Evolutionary conservation across 139 green algal genomes (phyloP), one percentile per base, ranked within the genome.

Genomic region (Volvox africanus): DNA sequence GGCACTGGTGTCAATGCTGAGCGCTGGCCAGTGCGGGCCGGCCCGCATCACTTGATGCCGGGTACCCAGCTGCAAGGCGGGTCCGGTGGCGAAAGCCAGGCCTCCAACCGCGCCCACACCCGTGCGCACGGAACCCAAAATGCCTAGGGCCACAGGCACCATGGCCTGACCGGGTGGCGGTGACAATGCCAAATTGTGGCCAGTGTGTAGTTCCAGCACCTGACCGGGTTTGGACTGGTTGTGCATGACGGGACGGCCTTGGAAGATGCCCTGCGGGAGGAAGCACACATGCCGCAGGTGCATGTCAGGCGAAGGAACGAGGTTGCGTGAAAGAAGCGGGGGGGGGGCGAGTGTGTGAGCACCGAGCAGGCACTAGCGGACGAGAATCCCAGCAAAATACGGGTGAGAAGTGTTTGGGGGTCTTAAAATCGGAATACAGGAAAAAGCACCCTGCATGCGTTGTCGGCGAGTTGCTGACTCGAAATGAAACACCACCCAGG

Each of bases 181-280:
- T 37, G 24, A 13, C 32, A 91, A 61, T 55, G 33, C 35, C 76
- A 91, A 65, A 26, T 81, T 67, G 61, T 87, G 61, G 0, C n/a
- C 79, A 6, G 33, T 21, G 24, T 78, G 77, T 78, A 91, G 76
- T 76, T 86, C 87, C 32, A 87, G 33, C 11, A 91, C 1, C 26
- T 91, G 61, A 19, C 80, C 79, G 28, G 88, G 88, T 78, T 88
- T 88, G 79, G 79, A 80, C 79, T 92, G 88, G 36, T 61, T 50
- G 12, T 1, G 11, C 79, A 92, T 82, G 13, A 92, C 67, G 20
- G 88, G 88, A 67, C 86, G 86, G 79, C 88, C 88, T 21, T 55
- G 65, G 68, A 92, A 92, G 17, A 92, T 16, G 65, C 88, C 88
- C 79, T 91, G 87, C 0, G 77, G 19, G 32, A 36, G 44, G 44